Evolutionary conservation across 371 early-diverging fungal genomes (phyloP).

Genomic region (Dichotomocladium elegans): DNA sequence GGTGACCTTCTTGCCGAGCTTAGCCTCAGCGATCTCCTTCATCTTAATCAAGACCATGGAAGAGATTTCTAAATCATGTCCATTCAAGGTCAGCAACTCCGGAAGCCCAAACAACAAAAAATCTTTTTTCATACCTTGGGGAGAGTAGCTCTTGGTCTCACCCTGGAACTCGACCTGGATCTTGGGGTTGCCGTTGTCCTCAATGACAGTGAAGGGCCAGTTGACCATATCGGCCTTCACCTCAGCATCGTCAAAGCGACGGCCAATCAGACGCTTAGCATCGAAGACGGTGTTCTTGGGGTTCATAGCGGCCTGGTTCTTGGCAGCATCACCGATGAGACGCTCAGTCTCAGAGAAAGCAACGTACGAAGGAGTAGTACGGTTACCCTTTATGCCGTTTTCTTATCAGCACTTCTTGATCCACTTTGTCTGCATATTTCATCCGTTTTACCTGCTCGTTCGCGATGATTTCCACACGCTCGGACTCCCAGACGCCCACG

Average conservation of each 20-base stretch:
- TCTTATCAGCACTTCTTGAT: too few species aligned
- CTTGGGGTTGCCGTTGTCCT: conserved; percentile 68
- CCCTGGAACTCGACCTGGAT: conserved; percentile 80
- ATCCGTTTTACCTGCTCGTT: too few species aligned
- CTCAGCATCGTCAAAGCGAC: conserved; percentile 85
- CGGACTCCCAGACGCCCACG: conserved; percentile 96
- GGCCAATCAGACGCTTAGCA: conserved; percentile 96
- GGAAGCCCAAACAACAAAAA: background rate
- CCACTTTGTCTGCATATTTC: too few species aligned
- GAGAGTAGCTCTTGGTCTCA: conserved; percentile 80
- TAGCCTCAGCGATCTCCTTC: conserved; percentile 88
- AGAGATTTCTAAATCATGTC: conserved; percentile 63
- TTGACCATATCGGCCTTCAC: conserved; percentile 90
- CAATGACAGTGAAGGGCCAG: conserved; percentile 84
- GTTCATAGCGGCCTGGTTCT: conserved; percentile 86
- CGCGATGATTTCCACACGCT: conserved; percentile 95
- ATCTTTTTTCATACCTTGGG: conserved; percentile 47
- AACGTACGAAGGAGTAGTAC: conserved; percentile 95
- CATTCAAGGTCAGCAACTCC: background rate
- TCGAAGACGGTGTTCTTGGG: conserved; percentile 90
- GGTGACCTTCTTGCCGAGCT: conserved; percentile 77
- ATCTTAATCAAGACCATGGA: conserved; percentile 90
- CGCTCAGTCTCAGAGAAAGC: conserved; percentile 90
- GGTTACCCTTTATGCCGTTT: too few species aligned
- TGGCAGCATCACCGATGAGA: conserved; percentile 93